Base-by-base conservation (phyloP, 805 yeast species). In the Metschnikowia lunata region DNA sequence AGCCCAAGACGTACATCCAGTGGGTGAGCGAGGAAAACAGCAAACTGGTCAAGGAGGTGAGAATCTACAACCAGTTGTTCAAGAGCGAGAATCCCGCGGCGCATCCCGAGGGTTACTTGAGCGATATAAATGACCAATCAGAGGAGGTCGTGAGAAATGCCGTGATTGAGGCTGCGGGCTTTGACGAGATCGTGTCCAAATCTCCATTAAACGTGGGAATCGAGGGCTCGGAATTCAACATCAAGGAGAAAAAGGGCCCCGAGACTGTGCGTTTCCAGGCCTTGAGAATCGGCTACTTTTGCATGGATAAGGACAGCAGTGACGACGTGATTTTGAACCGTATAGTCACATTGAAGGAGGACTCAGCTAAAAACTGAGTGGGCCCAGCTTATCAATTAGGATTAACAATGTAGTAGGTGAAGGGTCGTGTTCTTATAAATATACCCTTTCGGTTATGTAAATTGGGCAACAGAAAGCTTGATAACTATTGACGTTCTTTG, bases 1-100 rank as follows among this genome's bases (percentile, higher is more conserved):
- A 87, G 62, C 99, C 99, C 60, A 93, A 91, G 79, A 90, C 99
- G 8, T 93, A 75, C 62, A 89, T 93, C 60, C 99, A 93, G 70
- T 93, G 99, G 99, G 82, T 93, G 40, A 95, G 97, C 40, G 80
- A 80, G 50, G 72, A 82, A 18, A 68, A 71, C 29, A 76, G 78
- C 48, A 72, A 85, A 37, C 66, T 66, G 42, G 64, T 93, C 45
- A 65, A 74, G 28, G 95, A 93, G 67, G 85, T 90, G 26, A 82
- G 98, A 67, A 75, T 88, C 50, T 89, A 91, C 69, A 86, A 88
- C 60, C 91, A 82, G 62, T 72, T 93, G 52, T 93, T 93, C 78
- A 79, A 81, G 50, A 82, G 91, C 41, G 98, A 93, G 58, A 93
- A 91, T 62, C 99, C 99, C 35, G 73, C 83, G 14, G 79, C 87